Evolutionary conservation across 345 rosid genomes (phyloP).

Genomic region (Rhodomyrtus tomentosa): DNA sequence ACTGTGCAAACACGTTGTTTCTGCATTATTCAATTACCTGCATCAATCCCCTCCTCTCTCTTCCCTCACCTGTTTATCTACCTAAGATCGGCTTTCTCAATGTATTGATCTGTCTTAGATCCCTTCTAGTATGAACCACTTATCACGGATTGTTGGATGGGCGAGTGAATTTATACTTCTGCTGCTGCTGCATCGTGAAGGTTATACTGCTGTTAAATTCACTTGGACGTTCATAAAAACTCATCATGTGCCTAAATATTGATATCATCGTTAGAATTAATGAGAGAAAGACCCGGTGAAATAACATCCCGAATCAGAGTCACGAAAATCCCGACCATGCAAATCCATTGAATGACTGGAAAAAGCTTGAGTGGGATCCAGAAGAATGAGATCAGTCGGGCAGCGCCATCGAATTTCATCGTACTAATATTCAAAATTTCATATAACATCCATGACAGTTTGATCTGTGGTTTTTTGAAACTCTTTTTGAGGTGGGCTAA

Average conservation of each 20-base stretch:
- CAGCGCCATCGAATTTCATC: not conserved
- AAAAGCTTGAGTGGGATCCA: not conserved
- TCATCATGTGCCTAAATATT: not conserved
- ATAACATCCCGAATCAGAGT: accelerated
- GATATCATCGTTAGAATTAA: accelerated
- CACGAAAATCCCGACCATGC: accelerated
- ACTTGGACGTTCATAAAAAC: not conserved
- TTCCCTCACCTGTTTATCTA: not conserved
- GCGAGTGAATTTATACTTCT: not conserved
- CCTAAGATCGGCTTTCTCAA: not conserved
- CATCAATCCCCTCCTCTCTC: not conserved
- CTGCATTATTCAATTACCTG: not conserved
- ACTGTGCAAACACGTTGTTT: not conserved
- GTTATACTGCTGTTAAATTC: not conserved
- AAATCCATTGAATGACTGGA: not conserved
- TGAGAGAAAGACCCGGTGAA: accelerated
- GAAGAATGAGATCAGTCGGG: accelerated
- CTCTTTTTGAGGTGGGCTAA: not conserved
- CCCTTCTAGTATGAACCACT: not conserved
- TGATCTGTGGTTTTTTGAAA: not conserved
- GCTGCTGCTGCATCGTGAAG: not conserved
- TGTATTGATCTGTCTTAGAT: not conserved
- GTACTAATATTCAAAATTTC: not conserved
- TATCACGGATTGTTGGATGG: no score
- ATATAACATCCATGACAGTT: not conserved